Base-by-base conservation (phyloP, 495 filamentous ascomycete genomes). In the Lasiosphaeris hirsuta region DNA sequence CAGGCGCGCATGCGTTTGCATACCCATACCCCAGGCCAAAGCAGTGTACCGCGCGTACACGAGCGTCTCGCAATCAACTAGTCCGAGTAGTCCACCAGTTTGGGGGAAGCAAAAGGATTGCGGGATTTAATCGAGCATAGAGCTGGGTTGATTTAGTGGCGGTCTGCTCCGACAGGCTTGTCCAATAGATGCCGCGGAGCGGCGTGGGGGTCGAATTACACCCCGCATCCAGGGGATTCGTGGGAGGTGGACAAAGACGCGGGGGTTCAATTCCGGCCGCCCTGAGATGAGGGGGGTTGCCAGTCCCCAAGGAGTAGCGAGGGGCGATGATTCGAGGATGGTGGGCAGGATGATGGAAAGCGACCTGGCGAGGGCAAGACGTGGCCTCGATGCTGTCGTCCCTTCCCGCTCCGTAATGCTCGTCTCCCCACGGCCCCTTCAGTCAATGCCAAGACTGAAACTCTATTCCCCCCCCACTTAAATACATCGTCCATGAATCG, bases 171-270 rank as follows among this genome's bases (percentile, higher is more conserved):
- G 18, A 11, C 6, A 3, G 34, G 39, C 42, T 8, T 13, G 33
- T 10, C 55, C 55, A 58, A 58, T 58, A 30, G 30, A 9, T 2
- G 13, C 19, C 9, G 6, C 14, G 19, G 36, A 18, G 14, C 19
- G 30, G 55, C 55, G 55, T 58, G 55, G 55, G 55, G 55, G 55
- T 58, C 51, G 36, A 43, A 33, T 10, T 23, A 17, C 39, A 42
- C 55, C 55, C 44, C 55, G 46, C 55, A 58, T 15, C 18, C 46
- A 41, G 37, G 23, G 44, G 7, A 15, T 23, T 38, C 51, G 37
- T 37, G 46, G 19, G 52, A 44, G 41, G 54, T 37, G 54, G 43
- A 44, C 51, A 40, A 42, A 23, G 18, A 41, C 23, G 39, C 7
- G 51, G 10, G 45, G 5, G 45, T 57, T 19, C 30, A 45, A 38